phyloP scores from a whole-genome alignment of 108 stramenopile genomes.

The Heterococcus sp. region DNA sequence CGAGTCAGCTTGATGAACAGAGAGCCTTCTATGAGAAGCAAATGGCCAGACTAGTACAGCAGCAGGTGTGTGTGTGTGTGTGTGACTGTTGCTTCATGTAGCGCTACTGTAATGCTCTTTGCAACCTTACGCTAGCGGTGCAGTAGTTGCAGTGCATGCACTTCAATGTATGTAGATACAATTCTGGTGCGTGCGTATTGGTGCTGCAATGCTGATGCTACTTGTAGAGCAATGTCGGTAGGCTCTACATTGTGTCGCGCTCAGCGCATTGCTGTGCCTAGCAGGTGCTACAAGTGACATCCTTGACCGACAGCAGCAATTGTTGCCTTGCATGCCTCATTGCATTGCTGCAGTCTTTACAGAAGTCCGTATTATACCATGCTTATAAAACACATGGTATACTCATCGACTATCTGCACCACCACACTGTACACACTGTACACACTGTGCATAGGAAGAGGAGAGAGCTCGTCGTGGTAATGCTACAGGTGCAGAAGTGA shows the following conservation, averaged over 20 bases:
- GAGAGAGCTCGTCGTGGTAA: not conserved
- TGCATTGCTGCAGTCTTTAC: too few relatives aligned
- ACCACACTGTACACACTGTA: not conserved
- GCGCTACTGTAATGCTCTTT: not conserved
- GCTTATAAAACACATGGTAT: not conserved
- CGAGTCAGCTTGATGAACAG: constrained; percentile 83
- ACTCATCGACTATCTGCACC: not conserved
- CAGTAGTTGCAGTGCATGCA: not conserved
- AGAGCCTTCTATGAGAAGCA: constrained; percentile 77
- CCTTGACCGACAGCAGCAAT: not conserved
- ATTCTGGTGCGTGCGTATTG: too few relatives aligned
- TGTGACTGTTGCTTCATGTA: not conserved
- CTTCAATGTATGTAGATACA: not conserved
- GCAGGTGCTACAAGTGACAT: not conserved
- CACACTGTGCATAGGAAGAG: constrained; percentile 23
- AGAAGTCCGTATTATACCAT: not conserved
- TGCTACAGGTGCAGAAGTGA: constrained; percentile 26
- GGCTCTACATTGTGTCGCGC: not conserved
- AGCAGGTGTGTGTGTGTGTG: not conserved
- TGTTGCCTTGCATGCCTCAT: not conserved
- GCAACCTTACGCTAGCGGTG: too few relatives aligned
- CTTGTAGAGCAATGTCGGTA: not conserved
- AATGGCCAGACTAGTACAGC: constrained; percentile 15
- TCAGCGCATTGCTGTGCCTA: too few relatives aligned
- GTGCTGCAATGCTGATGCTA: not conserved